Conservation (phyloP, 768 basidiomycete genomes). For the Suillus discolor region DNA sequence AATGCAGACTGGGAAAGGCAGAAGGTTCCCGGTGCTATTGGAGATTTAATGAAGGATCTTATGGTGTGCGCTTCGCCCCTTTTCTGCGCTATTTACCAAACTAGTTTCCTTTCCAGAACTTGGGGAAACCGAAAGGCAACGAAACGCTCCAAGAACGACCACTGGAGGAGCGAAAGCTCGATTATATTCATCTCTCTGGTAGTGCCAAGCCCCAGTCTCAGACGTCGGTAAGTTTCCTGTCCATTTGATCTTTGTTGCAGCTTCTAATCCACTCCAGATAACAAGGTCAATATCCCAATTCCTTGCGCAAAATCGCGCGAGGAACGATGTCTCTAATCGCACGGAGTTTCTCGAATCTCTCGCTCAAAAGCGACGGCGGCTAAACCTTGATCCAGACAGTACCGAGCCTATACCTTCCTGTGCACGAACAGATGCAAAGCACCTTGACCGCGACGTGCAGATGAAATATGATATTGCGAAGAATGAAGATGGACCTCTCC, state of each 20-base stretch:
- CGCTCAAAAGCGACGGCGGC: constrained; percentile 53
- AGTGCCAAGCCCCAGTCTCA: constrained; percentile 53
- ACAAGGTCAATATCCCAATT: constrained; percentile 74
- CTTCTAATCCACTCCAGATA: constrained; percentile 42
- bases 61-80: constrained; percentile 40
- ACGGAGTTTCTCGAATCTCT: constrained; percentile 69
- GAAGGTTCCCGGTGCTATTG: constrained; percentile 57
- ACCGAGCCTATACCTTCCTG: constrained; percentile 52
- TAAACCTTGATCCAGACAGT: constrained; percentile 37
- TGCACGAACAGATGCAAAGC: constrained; percentile 73
- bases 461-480: constrained; percentile 90
- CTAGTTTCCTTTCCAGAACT: constrained; percentile 20
- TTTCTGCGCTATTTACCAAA: neutral
- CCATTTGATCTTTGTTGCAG: neutral
- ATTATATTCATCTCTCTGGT: constrained; percentile 55
- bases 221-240: constrained; percentile 52
- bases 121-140: constrained; percentile 33
- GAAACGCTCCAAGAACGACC: constrained; percentile 32
- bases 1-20: constrained; percentile 65
- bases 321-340: constrained; percentile 77
- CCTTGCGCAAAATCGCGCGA: constrained; percentile 68
- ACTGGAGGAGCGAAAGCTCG: constrained; percentile 71
- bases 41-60: constrained; percentile 51
- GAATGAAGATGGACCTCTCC: constrained; percentile 77
- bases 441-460: constrained; percentile 71